phyloP scores from a whole-genome alignment of 2,329 filamentous ascomycete species.

The Trichoderma semiorbis region DNA sequence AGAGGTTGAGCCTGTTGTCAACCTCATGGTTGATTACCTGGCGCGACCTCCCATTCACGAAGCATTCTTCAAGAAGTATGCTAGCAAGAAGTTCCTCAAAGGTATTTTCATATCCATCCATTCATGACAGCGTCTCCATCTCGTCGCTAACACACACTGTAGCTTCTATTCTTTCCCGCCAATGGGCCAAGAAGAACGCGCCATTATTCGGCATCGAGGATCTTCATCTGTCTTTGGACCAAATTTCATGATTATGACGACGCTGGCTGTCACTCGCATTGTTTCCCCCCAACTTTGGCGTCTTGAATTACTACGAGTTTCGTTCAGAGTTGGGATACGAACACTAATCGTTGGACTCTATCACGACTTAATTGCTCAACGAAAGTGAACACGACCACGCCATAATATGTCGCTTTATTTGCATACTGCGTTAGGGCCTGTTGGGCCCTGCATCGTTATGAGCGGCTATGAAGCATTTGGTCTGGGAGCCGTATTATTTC shows the following conservation, averaged over 20 bases:
- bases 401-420: slow-evolving; percentile 20
- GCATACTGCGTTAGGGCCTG: slow-evolving; percentile 13
- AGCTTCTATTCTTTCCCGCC: slow-evolving; percentile 88
- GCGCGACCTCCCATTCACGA: slow-evolving; percentile 87
- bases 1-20: slow-evolving; percentile 87
- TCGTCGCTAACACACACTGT: background rate
- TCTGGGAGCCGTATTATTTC: slow-evolving; percentile 17
- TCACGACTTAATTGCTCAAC: slow-evolving; percentile 28
- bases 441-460: slow-evolving; percentile 24
- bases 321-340: slow-evolving; percentile 29
- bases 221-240: slow-evolving; percentile 48
- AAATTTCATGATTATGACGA: slow-evolving; percentile 35
- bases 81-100: slow-evolving; percentile 98
- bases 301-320: slow-evolving; percentile 19
- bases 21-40: slow-evolving; percentile 95
- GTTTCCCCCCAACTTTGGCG: background rate
- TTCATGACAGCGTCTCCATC: background rate
- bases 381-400: slow-evolving; percentile 34
- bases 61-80: slow-evolving; percentile 99
- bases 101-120: slow-evolving; percentile 55
- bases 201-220: slow-evolving; percentile 53
- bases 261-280: slow-evolving; percentile 6
- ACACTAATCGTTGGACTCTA: slow-evolving; percentile 28
- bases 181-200: slow-evolving; percentile 86
- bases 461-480: slow-evolving; percentile 23